These are phyloP conservation scores for Mesotaenium endlicherianum DNA, from an alignment of 139 green algal species.

Conservation along the genomic window DNA sequence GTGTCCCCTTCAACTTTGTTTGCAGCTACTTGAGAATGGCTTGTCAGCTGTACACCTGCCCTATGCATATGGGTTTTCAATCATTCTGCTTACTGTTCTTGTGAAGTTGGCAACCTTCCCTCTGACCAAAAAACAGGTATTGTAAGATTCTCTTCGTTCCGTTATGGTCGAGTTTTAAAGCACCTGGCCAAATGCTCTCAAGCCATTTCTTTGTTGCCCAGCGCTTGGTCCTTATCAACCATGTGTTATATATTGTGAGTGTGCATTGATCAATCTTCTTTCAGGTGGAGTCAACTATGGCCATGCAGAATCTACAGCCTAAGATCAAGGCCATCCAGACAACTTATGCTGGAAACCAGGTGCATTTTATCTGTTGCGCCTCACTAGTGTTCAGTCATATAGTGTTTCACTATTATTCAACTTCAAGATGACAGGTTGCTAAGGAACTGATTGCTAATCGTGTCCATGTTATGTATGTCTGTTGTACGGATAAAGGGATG, in stretches of 20 bases:
- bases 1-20: not conserved
- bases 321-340: slow-evolving; percentile 93
- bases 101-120: slow-evolving; percentile 93
- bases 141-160: not conserved
- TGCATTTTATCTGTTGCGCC: not conserved
- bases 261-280: not conserved
- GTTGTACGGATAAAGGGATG: no score
- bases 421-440: no score
- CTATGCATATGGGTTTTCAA: slow-evolving; percentile 94
- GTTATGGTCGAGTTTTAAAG: no score
- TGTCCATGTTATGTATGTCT: no score
- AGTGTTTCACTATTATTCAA: no score
- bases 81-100: slow-evolving; percentile 87
- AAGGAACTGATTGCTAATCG: no score
- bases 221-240: not conserved
- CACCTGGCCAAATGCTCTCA: no score
- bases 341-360: slow-evolving; percentile 79
- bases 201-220: not conserved
- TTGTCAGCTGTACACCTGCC: slow-evolving; percentile 73
- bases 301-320: slow-evolving; percentile 87
- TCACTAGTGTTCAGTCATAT: not conserved
- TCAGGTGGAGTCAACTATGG: slow-evolving; percentile 77
- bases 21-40: slow-evolving; percentile 68
- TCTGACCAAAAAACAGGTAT: slow-evolving; percentile 86
- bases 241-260: not conserved